Evolutionary conservation across 1,284 basidiomycete species (phyloP).

Genomic region (Cryptococcus sp.): DNA sequence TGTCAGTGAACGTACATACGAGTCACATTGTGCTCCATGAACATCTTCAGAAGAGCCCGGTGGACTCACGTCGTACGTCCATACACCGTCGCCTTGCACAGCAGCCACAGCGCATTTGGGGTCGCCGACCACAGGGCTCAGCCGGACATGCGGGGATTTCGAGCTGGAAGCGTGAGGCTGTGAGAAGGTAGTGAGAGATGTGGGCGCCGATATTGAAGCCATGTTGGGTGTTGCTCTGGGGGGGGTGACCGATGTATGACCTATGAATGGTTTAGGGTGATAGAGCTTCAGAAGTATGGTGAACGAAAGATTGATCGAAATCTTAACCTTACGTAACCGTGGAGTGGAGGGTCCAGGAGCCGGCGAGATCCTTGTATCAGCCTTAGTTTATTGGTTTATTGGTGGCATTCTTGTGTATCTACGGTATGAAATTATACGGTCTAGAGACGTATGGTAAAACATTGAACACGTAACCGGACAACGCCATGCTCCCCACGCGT

Average conservation of each 20-base stretch:
- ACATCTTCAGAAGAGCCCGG: background rate
- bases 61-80: constrained; percentile 50
- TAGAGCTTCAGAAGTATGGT: background rate
- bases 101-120: constrained; percentile 41
- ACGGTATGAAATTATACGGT: no score
- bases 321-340: constrained; percentile 16
- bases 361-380: no score
- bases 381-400: no score
- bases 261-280: background rate
- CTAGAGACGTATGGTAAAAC: no score
- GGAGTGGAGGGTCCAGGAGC: constrained; percentile 13
- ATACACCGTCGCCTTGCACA: constrained; percentile 49
- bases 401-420: background rate
- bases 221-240: constrained; percentile 15
- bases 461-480: no score
- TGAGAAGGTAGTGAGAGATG: constrained; percentile 41
- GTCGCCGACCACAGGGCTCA: constrained; percentile 41
- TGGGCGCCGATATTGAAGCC: constrained; percentile 41
- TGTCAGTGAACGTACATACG: background rate
- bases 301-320: constrained; percentile 10
- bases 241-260: no score
- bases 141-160: constrained; percentile 35
- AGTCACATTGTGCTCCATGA: background rate
- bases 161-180: constrained; percentile 40
- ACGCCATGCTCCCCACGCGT: no score